Evolutionary conservation across 805 yeast genomes (phyloP).

Genomic region (Candida xiaguanensis): DNA sequence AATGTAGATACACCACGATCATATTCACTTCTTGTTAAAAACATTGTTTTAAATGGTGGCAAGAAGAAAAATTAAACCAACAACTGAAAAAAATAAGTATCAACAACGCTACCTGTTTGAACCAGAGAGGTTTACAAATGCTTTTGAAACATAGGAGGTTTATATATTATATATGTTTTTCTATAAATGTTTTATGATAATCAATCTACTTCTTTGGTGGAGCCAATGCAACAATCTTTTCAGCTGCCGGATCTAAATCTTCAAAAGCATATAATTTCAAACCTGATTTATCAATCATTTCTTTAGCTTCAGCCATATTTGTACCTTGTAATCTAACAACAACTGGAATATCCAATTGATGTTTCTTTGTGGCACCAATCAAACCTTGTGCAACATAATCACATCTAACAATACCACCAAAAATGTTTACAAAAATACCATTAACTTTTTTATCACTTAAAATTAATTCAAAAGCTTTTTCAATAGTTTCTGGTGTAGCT

Average conservation of each 20-base stretch:
- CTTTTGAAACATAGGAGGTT: no score
- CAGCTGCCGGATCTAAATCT: constrained; percentile 96
- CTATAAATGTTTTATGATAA: not conserved
- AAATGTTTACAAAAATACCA: constrained; percentile 96
- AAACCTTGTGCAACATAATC: constrained; percentile 98
- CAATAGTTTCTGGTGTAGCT: constrained; percentile 97
- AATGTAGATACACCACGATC: constrained; percentile 98
- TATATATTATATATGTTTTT: not conserved
- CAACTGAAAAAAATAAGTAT: not conserved
- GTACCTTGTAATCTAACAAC: constrained; percentile 99
- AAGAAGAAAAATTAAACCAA: not conserved
- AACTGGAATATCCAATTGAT: constrained; percentile 88
- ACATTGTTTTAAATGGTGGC: constrained; percentile 48
- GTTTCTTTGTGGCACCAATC: constrained; percentile 89
- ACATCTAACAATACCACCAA: constrained; percentile 99
- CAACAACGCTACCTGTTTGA: not conserved
- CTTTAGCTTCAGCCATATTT: constrained; percentile 83
- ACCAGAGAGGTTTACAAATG: no score
- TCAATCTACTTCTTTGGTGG: constrained; percentile 17
- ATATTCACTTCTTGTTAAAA: constrained; percentile 98
- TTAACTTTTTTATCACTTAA: constrained; percentile 84
- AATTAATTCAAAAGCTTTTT: constrained; percentile 92
- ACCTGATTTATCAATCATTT: constrained; percentile 82
- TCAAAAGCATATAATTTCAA: constrained; percentile 87
- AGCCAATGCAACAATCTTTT: constrained; percentile 79